Evolutionary conservation across 2,329 filamentous ascomycete genomes (phyloP), one percentile per base, ranked within the genome.

Genomic region (Ophiosphaerella herpotricha): DNA sequence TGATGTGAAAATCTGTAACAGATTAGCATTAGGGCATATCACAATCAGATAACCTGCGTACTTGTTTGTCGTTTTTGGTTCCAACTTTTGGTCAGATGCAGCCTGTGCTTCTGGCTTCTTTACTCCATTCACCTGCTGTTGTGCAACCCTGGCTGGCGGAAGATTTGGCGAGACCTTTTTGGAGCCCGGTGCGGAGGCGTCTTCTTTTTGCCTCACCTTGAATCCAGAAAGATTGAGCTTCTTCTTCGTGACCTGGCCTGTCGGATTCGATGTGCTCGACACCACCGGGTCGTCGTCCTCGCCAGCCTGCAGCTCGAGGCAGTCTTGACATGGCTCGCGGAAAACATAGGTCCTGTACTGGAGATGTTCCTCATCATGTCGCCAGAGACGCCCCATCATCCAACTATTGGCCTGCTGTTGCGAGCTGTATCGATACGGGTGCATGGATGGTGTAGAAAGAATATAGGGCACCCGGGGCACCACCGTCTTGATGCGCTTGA

Each of bases 341-440:
- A 80, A 81, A 46, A 83, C 72, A 57, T 83, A 86, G 49, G 82
- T 86, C 74, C 84, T 77, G 67, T 86, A 86, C 64, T 86, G 84
- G 44, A 84, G 74, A 59, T 79, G 75, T 60, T 84, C 78, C 68
- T 87, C 84, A 55, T 80, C 74, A 14, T 69, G 70, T 43, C 73
- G 70, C 68, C 85, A 87, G 4, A 82, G 79, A 2, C 78, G 79
- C 48, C 80, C 75, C 51, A 73, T 46, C 53, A 74, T 74, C 77
- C 77, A 80, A 50, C 67, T 66, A 48, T 68, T 58, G 50, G 71
- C 63, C 61, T 75, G 64, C 52, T 76, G 69, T 32, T 67, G 65
- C n/a, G 74, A 75, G 45, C 68, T 64, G 48, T 79, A 75, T 46
- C 71, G 70, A 56, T 77, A 79, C 4, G 72, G 71, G 38, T 76